phyloP scores from a whole-genome alignment of 306 rosid genomes.

The Carpinus viminea region DNA sequence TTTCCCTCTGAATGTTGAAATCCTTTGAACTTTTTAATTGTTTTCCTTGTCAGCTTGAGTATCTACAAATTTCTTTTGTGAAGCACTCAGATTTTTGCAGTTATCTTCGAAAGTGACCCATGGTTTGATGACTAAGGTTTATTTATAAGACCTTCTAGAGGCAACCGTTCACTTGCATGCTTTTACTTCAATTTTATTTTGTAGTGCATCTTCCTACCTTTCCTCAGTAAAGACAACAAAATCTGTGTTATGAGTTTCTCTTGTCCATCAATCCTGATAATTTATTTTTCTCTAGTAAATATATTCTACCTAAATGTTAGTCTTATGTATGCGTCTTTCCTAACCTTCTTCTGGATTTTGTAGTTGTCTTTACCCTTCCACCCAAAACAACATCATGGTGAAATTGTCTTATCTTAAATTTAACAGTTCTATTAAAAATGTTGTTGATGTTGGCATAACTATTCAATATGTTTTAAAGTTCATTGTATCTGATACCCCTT shows the following conservation, averaged over 20 bases:
- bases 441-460: not conserved
- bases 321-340: not conserved
- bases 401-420: not conserved
- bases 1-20: not conserved
- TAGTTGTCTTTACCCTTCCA: not conserved
- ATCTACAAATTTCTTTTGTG: not conserved
- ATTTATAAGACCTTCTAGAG: not conserved
- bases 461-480: not conserved
- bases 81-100: not conserved
- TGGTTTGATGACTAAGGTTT: not conserved
- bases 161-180: not conserved
- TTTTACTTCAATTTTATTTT: not conserved
- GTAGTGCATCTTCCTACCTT: not conserved
- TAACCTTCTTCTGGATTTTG: not conserved
- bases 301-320: not conserved
- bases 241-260: not conserved
- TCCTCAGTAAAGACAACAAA: not conserved
- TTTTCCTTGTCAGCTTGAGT: not conserved
- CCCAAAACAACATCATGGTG: not conserved
- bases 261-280: not conserved
- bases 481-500: not conserved
- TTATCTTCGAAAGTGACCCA: not conserved
- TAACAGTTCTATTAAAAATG: not conserved
- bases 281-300: not conserved
- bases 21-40: not conserved